Evolutionary conservation across 345 rosid species (phyloP).

Genomic region (Rubroshorea leprosula): DNA sequence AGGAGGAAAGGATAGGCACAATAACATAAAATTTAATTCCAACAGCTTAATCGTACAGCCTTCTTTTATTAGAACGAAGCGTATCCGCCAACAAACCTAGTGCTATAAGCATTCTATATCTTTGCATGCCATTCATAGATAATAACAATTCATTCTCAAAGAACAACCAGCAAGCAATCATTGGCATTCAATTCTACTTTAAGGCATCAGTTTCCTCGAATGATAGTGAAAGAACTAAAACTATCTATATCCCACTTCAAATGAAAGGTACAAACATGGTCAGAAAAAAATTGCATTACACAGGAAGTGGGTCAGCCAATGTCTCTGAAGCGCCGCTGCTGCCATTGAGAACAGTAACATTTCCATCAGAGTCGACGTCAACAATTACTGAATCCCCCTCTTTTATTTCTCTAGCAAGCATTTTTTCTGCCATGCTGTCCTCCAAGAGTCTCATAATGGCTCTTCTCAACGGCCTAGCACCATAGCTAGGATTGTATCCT

Average conservation of each 20-base stretch:
- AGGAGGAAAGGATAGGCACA: no score
- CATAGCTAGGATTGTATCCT: conserved; percentile 94
- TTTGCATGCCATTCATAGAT: no score
- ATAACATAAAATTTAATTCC: no score
- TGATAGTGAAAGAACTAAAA: conserved; percentile 23
- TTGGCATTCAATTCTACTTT: no score
- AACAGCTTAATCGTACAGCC: no score
- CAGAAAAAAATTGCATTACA: conserved; percentile 29
- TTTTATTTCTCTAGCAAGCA: conserved; percentile 90
- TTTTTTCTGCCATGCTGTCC: conserved; percentile 98
- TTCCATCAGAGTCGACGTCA: conserved; percentile 79
- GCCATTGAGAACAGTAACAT: conserved; percentile 78
- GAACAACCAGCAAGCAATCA: no score
- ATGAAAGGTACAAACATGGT: conserved; percentile 24
- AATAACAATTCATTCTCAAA: no score
- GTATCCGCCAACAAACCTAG: no score
- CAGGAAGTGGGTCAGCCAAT: conserved; percentile 42
- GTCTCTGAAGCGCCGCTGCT: conserved; percentile 59
- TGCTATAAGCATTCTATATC: no score
- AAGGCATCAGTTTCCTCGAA: no score
- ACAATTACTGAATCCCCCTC: conserved; percentile 90
- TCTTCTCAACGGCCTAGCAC: conserved; percentile 93
- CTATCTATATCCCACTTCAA: conserved; percentile 22
- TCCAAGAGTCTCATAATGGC: conserved; percentile 94
- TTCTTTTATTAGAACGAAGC: no score